Evolutionary conservation across 306 rosid genomes (phyloP), one percentile per base, ranked within the genome.

Genomic region (Delonix regia): DNA sequence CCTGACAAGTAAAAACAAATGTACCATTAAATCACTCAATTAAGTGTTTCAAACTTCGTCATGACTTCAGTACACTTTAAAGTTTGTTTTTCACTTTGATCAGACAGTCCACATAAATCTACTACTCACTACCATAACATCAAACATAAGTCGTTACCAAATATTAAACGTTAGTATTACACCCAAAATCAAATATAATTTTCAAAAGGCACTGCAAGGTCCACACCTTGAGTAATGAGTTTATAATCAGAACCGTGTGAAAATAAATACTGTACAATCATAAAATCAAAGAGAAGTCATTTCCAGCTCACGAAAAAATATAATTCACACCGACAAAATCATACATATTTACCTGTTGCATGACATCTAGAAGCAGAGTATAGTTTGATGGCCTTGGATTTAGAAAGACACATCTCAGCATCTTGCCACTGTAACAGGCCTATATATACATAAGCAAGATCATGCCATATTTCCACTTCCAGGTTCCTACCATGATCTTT

Each of bases 391-490:
- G 88, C 90, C 88, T 88, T 90, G n/a, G 99, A 91, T 86, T 89
- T 91, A 4, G 89, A 83, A 63, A 96, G 94, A 83, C 98, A 96
- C 45, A 83, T 84, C 88, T 88, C 92, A 3, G 93, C 96, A 67
- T 93, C 98, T 34, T 55, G 83, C 99, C 94, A 96, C 53, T 71
- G 85, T 24, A 94, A 91, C 65, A 91, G 81, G 62, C 79, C 81
- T 83, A 91, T 84, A 73, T 96, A 96, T 33, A 91, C 70, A 80
- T 75, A 72, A 73, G 98, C 91, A 78, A 96, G 88, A 71, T 91
- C 98, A 83, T 89, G 94, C 98, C 97, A 96, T 77, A 84, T 80
- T 82, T 93, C 96, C 85, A 84, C 36, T 86, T 96, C 93, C 86
- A 93, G 83, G 76, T 86, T 90, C 86, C 85, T 85, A 30, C 74